Conservation (phyloP, 768 basidiomycete genomes). For the Auricularia cornea region DNA sequence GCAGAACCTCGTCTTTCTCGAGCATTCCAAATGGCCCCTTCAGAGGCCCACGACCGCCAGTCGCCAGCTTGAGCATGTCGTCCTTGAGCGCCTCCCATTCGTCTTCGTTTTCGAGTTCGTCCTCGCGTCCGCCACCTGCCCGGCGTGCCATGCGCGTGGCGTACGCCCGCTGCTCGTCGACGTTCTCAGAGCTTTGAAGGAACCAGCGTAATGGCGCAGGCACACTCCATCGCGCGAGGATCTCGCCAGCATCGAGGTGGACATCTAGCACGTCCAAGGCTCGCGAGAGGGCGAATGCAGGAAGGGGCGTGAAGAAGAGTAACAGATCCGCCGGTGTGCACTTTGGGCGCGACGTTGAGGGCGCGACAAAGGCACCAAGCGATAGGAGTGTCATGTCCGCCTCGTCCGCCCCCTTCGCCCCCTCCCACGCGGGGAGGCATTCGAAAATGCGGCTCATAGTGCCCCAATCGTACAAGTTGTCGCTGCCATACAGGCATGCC, state of each 20-base stretch:
- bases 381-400: slow-evolving; percentile 77
- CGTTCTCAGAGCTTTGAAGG: slow-evolving; percentile 62
- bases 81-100: slow-evolving; percentile 86
- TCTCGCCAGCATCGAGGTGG: slow-evolving; percentile 90
- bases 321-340: slow-evolving; percentile 64
- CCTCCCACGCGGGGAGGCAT: slow-evolving; percentile 86
- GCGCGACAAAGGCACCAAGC: slow-evolving; percentile 70
- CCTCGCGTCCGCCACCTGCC: slow-evolving; percentile 44
- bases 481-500: slow-evolving; percentile 79
- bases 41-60: slow-evolving; percentile 50
- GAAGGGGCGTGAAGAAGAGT: slow-evolving; percentile 75
- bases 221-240: slow-evolving; percentile 79
- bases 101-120: slow-evolving; percentile 45
- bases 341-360: slow-evolving; percentile 50
- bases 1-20: slow-evolving; percentile 56
- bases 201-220: slow-evolving; percentile 86
- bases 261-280: slow-evolving; percentile 88
- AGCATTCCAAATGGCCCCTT: slow-evolving; percentile 78
- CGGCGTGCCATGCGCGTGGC: slow-evolving; percentile 80
- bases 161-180: slow-evolving; percentile 66
- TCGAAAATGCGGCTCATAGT: slow-evolving; percentile 92
- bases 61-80: slow-evolving; percentile 80
- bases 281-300: slow-evolving; percentile 63
- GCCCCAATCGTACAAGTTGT: slow-evolving; percentile 61
- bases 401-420: slow-evolving; percentile 35